Conservation (phyloP, 164 flowering plant genomes). For the Litsea cubeba region DNA sequence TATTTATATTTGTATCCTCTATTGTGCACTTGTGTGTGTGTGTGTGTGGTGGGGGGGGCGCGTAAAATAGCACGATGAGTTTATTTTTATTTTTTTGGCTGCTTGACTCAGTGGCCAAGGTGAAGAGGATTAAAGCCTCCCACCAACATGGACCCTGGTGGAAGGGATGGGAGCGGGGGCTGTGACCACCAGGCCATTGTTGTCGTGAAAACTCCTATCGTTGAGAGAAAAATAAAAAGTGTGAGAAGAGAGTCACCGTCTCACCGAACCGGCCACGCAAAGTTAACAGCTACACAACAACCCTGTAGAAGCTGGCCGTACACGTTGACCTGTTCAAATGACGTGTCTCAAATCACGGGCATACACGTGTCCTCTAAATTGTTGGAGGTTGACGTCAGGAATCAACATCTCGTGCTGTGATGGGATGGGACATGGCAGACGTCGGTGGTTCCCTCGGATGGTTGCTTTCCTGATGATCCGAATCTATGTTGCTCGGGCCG, state of each 20-base stretch:
- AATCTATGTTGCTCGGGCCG: neutral
- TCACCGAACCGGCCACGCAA: neutral
- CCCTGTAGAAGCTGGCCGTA: neutral
- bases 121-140: too few relatives aligned
- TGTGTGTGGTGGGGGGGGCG: too few relatives aligned
- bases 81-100: too few relatives aligned
- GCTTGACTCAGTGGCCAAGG: too few relatives aligned
- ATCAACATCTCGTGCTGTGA: neutral
- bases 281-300: neutral
- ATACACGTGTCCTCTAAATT: neutral
- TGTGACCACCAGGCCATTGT: too few relatives aligned
- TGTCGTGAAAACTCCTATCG: neutral
- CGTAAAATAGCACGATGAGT: too few relatives aligned
- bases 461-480: neutral
- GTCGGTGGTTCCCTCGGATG: neutral
- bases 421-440: neutral
- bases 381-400: neutral
- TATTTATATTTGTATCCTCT: too few relatives aligned
- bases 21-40: too few relatives aligned
- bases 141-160: too few relatives aligned
- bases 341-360: neutral
- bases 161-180: too few relatives aligned
- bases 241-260: neutral
- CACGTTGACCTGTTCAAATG: neutral
- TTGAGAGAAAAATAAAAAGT: too few relatives aligned